Conservation (phyloP, 1,284 basidiomycete species). For the Ceratobasidium sp. region DNA sequence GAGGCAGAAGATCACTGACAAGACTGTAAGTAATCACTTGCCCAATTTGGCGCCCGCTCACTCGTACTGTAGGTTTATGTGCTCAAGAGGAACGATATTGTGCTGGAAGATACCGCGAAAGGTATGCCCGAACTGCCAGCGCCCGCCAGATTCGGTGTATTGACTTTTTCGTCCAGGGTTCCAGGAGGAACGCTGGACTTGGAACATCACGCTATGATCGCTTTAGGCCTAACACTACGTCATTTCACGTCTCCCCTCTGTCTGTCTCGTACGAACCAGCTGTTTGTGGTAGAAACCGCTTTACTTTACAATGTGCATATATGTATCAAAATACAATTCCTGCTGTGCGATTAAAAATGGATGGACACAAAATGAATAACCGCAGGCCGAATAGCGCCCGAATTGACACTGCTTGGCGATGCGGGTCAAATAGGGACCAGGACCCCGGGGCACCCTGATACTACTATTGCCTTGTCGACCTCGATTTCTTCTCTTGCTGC, state of each 20-base stretch:
- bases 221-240: neutral
- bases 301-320: conserved; percentile 32
- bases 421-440: conserved; percentile 24
- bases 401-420: conserved; percentile 9
- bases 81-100: conserved; percentile 91
- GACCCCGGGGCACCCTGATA: conserved; percentile 23
- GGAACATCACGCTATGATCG: conserved; percentile 62
- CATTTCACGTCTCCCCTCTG: conserved; percentile 2
- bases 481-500: conserved; percentile 15
- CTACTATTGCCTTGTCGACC: conserved; percentile 38
- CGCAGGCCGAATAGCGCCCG: conserved; percentile 7
- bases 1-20: conserved; percentile 91
- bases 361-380: neutral
- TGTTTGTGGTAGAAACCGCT: conserved; percentile 24
- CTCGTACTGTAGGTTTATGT: conserved; percentile 76
- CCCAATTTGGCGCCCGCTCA: conserved; percentile 14
- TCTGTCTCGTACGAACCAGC: conserved; percentile 13
- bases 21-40: conserved; percentile 65
- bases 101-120: conserved; percentile 87
- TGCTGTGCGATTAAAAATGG: neutral
- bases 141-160: neutral
- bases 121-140: conserved; percentile 9
- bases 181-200: conserved; percentile 81
- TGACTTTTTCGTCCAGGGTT: conserved; percentile 62
- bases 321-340: conserved; percentile 34